Evolutionary conservation across 768 basidiomycete genomes (phyloP).

Genomic region (Pisolithus sp.): DNA sequence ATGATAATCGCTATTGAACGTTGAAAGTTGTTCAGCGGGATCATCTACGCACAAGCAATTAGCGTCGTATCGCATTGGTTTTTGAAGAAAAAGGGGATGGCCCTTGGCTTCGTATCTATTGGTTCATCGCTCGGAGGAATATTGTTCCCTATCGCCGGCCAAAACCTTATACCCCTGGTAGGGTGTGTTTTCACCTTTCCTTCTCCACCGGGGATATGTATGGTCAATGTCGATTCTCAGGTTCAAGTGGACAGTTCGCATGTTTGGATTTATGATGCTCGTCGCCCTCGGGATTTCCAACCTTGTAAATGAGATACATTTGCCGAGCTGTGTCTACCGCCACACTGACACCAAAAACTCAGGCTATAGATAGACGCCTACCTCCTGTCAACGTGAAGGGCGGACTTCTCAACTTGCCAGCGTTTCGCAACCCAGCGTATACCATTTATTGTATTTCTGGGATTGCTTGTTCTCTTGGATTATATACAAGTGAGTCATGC

Average conservation of each 20-base stretch:
- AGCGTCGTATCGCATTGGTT: conserved; percentile 72
- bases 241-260: conserved; percentile 75
- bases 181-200: conserved; percentile 36
- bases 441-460: conserved; percentile 52
- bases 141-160: conserved; percentile 55
- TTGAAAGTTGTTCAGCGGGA: conserved; percentile 37
- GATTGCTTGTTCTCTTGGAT: conserved; percentile 54
- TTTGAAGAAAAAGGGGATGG: conserved; percentile 46
- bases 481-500: conserved; percentile 52
- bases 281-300: conserved; percentile 47
- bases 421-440: conserved; percentile 44
- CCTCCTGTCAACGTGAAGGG: conserved; percentile 49
- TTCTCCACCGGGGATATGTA: neutral
- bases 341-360: neutral
- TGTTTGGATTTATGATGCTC: conserved; percentile 58
- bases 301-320: conserved; percentile 33
- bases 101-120: conserved; percentile 57
- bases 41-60: conserved; percentile 56
- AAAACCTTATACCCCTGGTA: conserved; percentile 45
- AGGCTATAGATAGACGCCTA: conserved; percentile 40
- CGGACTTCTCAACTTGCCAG: conserved; percentile 49
- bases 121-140: conserved; percentile 69
- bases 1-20: neutral
- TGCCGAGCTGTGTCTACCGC: neutral
- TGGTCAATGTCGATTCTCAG: conserved; percentile 26